phyloP scores from a whole-genome alignment of 257 asterid species.

The Gentiana straminea region DNA sequence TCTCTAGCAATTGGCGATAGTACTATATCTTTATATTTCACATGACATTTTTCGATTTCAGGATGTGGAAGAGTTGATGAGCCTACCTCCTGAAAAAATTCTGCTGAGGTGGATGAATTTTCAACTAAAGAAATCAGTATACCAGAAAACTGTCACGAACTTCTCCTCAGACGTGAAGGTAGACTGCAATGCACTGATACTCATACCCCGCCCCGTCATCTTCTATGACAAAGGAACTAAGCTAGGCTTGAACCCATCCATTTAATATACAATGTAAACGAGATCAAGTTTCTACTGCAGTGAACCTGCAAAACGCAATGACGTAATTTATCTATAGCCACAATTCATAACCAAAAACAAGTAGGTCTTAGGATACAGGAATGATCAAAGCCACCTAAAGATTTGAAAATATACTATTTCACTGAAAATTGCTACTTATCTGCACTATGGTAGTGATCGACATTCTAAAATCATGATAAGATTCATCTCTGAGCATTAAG shows the following conservation, averaged over 20 bases:
- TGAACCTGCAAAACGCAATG: no score
- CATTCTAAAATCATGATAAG: no score
- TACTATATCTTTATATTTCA: neutral
- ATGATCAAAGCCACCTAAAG: no score
- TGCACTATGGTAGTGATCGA: no score
- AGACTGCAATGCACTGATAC: constrained; percentile 12
- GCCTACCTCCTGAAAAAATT: constrained; percentile 88
- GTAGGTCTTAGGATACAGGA: no score
- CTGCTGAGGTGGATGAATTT: constrained; percentile 97
- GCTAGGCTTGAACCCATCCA: neutral
- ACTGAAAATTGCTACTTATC: no score
- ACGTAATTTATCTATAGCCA: no score
- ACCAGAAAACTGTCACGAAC: constrained; percentile 68
- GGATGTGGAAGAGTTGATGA: constrained; percentile 98
- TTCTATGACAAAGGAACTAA: neutral
- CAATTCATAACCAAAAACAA: no score
- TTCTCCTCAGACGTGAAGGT: constrained; percentile 98
- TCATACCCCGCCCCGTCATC: neutral
- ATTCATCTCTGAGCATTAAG: no score
- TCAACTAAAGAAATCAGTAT: constrained; percentile 78
- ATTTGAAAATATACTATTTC: no score
- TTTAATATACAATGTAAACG: neutral
- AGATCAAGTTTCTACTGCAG: no score
- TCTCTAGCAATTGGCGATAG: neutral
- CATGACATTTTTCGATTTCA: constrained; percentile 17